Evolutionary conservation across 768 basidiomycete genomes (phyloP).

Genomic region (Pseudohyphozyma bogoriensis): DNA sequence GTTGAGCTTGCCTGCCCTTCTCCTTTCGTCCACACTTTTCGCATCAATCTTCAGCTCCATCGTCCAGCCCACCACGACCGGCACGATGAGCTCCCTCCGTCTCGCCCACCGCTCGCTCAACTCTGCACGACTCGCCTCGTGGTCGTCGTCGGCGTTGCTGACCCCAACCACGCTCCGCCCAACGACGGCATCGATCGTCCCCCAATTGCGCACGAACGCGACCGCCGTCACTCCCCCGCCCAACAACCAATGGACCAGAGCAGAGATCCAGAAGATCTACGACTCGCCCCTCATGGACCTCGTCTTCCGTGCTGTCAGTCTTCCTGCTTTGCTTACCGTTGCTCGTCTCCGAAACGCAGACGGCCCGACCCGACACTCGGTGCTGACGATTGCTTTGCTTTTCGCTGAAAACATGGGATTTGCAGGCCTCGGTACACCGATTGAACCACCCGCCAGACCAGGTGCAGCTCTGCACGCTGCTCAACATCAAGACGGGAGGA

Average conservation of each 20-base stretch:
- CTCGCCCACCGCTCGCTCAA: too few species aligned
- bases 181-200: background rate
- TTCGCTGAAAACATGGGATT: too few species aligned
- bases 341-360: background rate
- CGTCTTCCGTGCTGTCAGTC: conserved; percentile 62
- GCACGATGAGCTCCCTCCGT: too few species aligned
- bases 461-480: conserved; percentile 89
- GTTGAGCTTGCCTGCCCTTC: too few species aligned
- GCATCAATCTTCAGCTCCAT: too few species aligned
- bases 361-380: background rate
- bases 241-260: conserved; percentile 50
- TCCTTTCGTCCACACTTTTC: too few species aligned
- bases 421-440: conserved; percentile 58
- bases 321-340: background rate
- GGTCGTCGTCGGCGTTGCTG: too few species aligned
- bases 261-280: conserved; percentile 76
- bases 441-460: conserved; percentile 74
- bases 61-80: too few species aligned
- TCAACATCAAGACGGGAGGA: conserved; percentile 99
- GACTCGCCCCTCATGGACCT: conserved; percentile 77
- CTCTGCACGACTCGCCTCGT: too few species aligned
- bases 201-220: conserved; percentile 10
- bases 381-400: conserved; percentile 1
- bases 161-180: background rate
- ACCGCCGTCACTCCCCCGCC: conserved; percentile 13